Percentiles rank a stretch among this genome's conserved stretches.
Conservation (phyloP, 768 basidiomycete species). For the Lactifluus pinguis region DNA sequence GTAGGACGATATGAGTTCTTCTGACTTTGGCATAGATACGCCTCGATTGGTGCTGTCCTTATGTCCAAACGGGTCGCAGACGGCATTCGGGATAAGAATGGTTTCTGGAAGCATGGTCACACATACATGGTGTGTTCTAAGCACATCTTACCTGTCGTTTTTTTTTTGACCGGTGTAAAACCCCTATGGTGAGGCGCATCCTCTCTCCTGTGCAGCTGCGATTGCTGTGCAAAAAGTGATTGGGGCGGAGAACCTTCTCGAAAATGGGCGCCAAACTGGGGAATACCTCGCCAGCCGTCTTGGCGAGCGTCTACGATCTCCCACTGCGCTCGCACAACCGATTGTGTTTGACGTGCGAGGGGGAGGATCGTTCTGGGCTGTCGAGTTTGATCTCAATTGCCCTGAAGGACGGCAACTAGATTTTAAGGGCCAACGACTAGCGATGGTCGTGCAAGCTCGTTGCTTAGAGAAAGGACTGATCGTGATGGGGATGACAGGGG, state of each 20-base stretch:
- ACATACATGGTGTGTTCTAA: constrained; percentile 57
- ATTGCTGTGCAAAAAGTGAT: constrained; percentile 77
- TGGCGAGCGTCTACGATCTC: constrained; percentile 41
- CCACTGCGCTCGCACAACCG: constrained; percentile 50
- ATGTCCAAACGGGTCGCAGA: constrained; percentile 63
- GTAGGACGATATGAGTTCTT: not conserved
- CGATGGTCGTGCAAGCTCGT: constrained; percentile 59
- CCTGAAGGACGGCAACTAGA: constrained; percentile 35
- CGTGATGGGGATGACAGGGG: constrained; percentile 67
- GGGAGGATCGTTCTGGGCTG: constrained; percentile 72
- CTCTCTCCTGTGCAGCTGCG: constrained; percentile 67
- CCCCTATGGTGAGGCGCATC: constrained; percentile 44
- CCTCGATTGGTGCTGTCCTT: constrained; percentile 73
- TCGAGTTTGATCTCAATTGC: constrained; percentile 68
- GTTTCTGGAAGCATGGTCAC: constrained; percentile 77
- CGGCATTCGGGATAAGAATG: constrained; percentile 59
- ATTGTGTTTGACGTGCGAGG: constrained; percentile 77
- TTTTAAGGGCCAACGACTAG: constrained; percentile 49
- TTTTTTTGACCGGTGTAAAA: not conserved
- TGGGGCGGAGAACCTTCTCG: constrained; percentile 57
- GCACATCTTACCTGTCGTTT: not conserved
- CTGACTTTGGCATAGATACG: constrained; percentile 43
- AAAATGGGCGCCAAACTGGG: constrained; percentile 51
- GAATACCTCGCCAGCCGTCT: constrained; percentile 49
- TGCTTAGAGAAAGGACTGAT: constrained; percentile 59